A percentile compares a stretch with the other conserved stretches of the same genome.
These are phyloP conservation scores for Coemansia pectinata DNA, from an alignment of 192 early-diverging fungal genomes.

Conservation along the genomic window DNA sequence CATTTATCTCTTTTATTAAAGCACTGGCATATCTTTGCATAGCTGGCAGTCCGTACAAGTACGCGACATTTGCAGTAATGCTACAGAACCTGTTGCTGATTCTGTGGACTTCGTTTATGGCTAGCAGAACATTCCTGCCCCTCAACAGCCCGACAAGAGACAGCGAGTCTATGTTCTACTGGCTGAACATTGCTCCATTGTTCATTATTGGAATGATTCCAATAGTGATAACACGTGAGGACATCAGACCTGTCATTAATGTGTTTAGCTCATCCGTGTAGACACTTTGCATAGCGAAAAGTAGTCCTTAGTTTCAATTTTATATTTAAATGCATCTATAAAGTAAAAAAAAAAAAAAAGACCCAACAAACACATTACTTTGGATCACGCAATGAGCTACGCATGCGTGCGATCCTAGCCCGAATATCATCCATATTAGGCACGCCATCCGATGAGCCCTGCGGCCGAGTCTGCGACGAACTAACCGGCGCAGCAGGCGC, in stretches of 20 bases:
- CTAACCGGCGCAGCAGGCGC: not conserved
- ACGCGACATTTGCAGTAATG: not conserved
- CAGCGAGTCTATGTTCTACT: conserved; percentile 17
- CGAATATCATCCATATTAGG: conserved; percentile 30
- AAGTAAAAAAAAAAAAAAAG: not conserved
- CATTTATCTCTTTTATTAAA: not conserved
- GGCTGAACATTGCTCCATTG: conserved; percentile 7
- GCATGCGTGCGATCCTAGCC: conserved; percentile 28
- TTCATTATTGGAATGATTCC: not conserved
- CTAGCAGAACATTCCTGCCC: conserved; percentile 15
- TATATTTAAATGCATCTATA: not conserved
- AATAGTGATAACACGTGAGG: not conserved
- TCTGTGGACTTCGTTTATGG: conserved; percentile 22
- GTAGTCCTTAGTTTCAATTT: not conserved
- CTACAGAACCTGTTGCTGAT: conserved; percentile 2
- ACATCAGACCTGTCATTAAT: no score
- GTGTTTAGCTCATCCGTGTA: no score
- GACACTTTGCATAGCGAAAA: not conserved
- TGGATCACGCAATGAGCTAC: conserved; percentile 28
- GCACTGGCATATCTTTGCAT: not conserved
- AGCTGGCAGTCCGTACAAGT: no score
- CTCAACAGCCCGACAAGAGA: conserved; percentile 17
- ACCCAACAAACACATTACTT: conserved; percentile 2
- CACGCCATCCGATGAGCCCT: conserved; percentile 1
- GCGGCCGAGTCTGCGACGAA: not conserved